These are phyloP conservation scores for Conoideocrella luteorostrata DNA, from an alignment of 2,329 filamentous ascomycete genomes.

Conservation along the genomic window DNA sequence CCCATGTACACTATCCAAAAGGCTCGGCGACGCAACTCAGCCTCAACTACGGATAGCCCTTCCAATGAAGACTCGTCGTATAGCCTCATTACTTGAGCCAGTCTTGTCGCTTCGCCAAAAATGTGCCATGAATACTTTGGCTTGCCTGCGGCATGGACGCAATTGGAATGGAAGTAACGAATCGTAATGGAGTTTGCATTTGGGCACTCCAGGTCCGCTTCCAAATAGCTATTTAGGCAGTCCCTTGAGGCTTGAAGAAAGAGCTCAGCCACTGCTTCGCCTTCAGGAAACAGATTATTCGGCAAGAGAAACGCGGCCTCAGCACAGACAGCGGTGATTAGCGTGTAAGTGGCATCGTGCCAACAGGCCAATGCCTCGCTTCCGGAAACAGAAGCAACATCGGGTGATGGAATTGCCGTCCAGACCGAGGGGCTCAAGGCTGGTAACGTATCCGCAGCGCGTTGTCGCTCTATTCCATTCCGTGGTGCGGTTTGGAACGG, in stretches of 20 bases:
- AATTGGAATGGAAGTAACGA: conserved; percentile 39
- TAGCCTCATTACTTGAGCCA: conserved; percentile 36
- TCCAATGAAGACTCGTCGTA: conserved; percentile 32
- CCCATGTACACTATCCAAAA: conserved; percentile 36
- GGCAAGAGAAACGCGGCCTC: conserved; percentile 34
- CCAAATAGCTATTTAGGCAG: conserved; percentile 31
- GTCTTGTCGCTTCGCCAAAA: conserved; percentile 35
- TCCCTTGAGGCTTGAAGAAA: conserved; percentile 34
- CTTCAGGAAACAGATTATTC: conserved; percentile 31
- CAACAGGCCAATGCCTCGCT: conserved; percentile 15
- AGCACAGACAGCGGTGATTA: conserved; percentile 38
- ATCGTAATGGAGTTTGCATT: conserved; percentile 36
- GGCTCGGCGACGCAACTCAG: conserved; percentile 27
- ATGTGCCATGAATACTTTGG: conserved; percentile 39
- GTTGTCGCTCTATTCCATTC: not conserved
- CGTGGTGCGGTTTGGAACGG: not conserved
- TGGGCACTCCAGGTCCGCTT: conserved; percentile 34
- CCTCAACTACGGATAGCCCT: conserved; percentile 29
- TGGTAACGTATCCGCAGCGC: not conserved
- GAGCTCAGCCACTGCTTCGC: conserved; percentile 27
- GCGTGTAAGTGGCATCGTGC: conserved; percentile 32
- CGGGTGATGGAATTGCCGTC: conserved; percentile 1
- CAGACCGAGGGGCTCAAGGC: conserved; percentile 5
- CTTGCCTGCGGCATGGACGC: conserved; percentile 35
- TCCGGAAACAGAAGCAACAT: not conserved